phyloP scores from a whole-genome alignment of 441 rosid genomes.

The Jatropha podagrica region DNA sequence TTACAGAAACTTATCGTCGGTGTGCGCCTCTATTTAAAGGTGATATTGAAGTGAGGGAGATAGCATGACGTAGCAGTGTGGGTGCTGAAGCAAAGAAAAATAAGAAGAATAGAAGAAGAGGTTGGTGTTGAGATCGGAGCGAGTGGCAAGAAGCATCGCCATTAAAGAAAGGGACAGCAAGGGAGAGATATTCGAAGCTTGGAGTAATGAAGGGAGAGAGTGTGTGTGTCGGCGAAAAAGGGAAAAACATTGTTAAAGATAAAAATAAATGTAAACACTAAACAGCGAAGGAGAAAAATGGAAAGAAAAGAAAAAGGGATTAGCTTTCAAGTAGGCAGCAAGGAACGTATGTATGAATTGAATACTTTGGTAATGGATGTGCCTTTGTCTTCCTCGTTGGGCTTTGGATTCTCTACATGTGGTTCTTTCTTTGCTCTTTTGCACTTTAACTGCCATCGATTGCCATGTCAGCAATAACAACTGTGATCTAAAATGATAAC shows the following conservation, averaged over 20 bases:
- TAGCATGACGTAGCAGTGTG: conserved; percentile 28
- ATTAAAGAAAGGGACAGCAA: conserved; percentile 36
- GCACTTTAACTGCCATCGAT: conserved; percentile 10
- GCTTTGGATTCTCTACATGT: conserved; percentile 13
- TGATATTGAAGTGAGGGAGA: conserved; percentile 27
- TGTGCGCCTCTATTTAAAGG: neutral
- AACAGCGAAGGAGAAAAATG: neutral
- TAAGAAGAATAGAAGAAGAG: conserved; percentile 1
- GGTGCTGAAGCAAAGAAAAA: conserved; percentile 22
- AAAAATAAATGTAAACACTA: neutral
- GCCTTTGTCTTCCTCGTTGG: neutral
- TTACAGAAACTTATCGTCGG: conserved; percentile 16
- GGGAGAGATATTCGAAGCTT: conserved; percentile 56
- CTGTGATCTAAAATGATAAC: neutral
- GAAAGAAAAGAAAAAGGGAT: neutral
- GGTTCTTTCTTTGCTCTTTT: neutral
- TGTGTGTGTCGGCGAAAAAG: conserved; percentile 44
- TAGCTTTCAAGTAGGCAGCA: neutral
- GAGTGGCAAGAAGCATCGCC: conserved; percentile 37
- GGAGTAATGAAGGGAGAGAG: conserved; percentile 47
- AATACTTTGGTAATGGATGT: neutral
- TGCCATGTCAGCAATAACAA: conserved; percentile 4
- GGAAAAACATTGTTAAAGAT: neutral
- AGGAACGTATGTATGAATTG: neutral
- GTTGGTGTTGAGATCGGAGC: conserved; percentile 21